Conservation (phyloP, 2,329 filamentous ascomycete genomes). For the Clarireedia sp. region DNA sequence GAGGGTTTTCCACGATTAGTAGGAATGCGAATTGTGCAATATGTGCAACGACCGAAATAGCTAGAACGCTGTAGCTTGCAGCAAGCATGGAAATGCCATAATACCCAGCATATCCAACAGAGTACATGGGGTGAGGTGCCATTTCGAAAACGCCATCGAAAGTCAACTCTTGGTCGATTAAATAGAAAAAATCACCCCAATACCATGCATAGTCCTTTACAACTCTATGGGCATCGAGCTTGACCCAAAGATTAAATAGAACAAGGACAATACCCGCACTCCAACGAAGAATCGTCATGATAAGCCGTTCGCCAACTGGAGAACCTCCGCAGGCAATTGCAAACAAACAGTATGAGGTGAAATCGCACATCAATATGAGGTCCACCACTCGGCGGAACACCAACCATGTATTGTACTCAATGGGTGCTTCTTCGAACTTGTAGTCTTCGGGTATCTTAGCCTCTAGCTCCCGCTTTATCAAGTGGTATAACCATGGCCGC, state of each 20-base stretch:
- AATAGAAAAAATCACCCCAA: conserved; percentile 99
- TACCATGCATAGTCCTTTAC: conserved; percentile 99
- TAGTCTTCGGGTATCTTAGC: conserved; percentile 93
- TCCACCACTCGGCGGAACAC: conserved; percentile 93
- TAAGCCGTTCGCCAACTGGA: conserved; percentile 61
- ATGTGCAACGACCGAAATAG: conserved; percentile 94
- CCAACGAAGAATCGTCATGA: conserved; percentile 72
- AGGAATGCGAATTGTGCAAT: conserved; percentile 91
- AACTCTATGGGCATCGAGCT: conserved; percentile 92
- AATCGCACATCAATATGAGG: conserved; percentile 97
- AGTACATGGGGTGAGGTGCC: conserved; percentile 98
- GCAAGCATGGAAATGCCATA: conserved; percentile 98
- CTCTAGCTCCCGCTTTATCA: conserved; percentile 85
- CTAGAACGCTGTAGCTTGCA: conserved; percentile 92
- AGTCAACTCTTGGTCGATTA: conserved; percentile 94
- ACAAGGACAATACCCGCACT: conserved; percentile 67
- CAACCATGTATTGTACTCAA: conserved; percentile 99
- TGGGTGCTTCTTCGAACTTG: conserved; percentile 80
- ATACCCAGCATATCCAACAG: conserved; percentile 93
- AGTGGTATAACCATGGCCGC: conserved; percentile 69
- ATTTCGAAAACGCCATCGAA: conserved; percentile 99
- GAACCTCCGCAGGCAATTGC: conserved; percentile 77
- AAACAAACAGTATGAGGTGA: conserved; percentile 93
- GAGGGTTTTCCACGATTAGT: conserved; percentile 85
- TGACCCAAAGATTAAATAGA: conserved; percentile 96